A percentile compares a stretch with the other conserved stretches of the same genome.
Conservation (phyloP, 2,329 filamentous ascomycete genomes). For the Conoideocrella luteorostrata region DNA sequence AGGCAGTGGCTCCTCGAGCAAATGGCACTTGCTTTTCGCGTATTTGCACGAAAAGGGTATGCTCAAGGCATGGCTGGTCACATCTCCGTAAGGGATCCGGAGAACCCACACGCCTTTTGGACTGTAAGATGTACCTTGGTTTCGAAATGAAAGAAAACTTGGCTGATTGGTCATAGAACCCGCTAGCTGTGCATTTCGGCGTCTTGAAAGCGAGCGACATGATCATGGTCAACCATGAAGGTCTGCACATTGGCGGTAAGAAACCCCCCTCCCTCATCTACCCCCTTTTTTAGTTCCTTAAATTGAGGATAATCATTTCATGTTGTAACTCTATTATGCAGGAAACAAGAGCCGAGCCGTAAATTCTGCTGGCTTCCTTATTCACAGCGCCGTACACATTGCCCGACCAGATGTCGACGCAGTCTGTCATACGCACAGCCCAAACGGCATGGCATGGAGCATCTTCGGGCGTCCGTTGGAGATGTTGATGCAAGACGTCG, state of each 20-base stretch:
- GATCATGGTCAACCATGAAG: constrained; percentile 54
- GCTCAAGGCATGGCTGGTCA: constrained; percentile 40
- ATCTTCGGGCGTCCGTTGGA: constrained; percentile 56
- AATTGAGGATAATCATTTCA: too few species aligned
- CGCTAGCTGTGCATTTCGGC: constrained; percentile 62
- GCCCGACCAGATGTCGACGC: constrained; percentile 57
- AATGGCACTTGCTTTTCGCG: constrained; percentile 38
- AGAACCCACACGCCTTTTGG: constrained; percentile 30
- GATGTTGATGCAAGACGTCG: constrained; percentile 63
- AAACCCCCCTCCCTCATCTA: too few species aligned
- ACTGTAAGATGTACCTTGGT: too few species aligned
- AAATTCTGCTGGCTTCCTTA: constrained; percentile 63
- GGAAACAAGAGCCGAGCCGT: too few species aligned
- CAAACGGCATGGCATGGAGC: constrained; percentile 59
- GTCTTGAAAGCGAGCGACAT: constrained; percentile 59
- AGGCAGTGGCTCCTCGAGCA: constrained; percentile 30
- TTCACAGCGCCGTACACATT: constrained; percentile 60
- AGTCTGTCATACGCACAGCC: constrained; percentile 60
- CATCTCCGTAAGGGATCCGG: constrained; percentile 34
- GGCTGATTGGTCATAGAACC: too few species aligned
- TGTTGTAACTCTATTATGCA: too few species aligned
- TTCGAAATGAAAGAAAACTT: too few species aligned
- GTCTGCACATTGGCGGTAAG: constrained; percentile 52
- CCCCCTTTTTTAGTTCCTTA: too few species aligned
- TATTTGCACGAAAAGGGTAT: constrained; percentile 40